Evolutionary conservation across 2,329 filamentous ascomycete genomes (phyloP), one percentile per base, ranked within the genome.

Genomic region (Cladorrhinum sp.): DNA sequence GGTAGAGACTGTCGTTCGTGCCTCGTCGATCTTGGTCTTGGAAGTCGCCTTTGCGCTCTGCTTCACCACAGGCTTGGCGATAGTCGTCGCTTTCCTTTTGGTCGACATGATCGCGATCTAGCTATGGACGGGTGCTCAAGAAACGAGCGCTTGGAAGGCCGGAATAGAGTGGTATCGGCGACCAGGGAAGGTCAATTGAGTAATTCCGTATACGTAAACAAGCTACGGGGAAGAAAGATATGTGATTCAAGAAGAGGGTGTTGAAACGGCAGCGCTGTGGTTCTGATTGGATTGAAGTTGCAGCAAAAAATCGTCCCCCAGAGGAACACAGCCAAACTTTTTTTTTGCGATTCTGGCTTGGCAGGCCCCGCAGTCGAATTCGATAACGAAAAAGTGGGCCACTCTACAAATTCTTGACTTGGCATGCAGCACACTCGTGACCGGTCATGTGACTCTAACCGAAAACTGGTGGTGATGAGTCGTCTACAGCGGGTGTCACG

Each of bases 11-110:
- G 82, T 75, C 14, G 84, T 77, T 67, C 77, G 80, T n/a, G 80
- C 79, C 70, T 88, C 85, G 72, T 87, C 82, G 62, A 88, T 79
- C 60, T 76, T 79, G 48, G 76, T 73, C 69, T 80, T 84, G 52
- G 76, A 73, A 2, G 78, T 69, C 18, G 77, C 72, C 70, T 82
- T 84, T 61, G 83, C 83, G 70, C 77, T 80, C 59, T 79, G 76
- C 72, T 80, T 83, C 62, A 82, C 76, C 14, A 79, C 76, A 0
- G 86, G 86, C 62, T 80, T 75, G 60, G 82, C 83, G 69, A 88
- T 77, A 74, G 82, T 77, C 62, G 82, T 75, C 60, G 80, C 77
- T 79, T 86, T 88, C 71, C 84, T 78, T 74, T 86, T 88, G 50
- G 84, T 82, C 63, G 84, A 84, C 81, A 86, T 85, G 63, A 20